Evolutionary conservation across 1,139 yeast species (phyloP).

Genomic region (Kazachstania sp.): DNA sequence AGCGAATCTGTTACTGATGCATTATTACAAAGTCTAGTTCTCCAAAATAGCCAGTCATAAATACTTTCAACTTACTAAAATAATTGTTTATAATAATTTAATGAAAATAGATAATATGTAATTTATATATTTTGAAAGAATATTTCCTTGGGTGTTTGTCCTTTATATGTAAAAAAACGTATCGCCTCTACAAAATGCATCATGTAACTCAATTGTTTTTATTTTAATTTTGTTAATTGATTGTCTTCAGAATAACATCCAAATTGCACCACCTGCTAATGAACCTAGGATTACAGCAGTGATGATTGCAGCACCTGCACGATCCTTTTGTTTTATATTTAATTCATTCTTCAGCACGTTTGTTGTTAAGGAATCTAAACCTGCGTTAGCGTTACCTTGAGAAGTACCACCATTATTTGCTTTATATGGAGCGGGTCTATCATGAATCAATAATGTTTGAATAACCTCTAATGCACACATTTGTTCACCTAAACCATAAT

Average conservation of each 20-base stretch:
- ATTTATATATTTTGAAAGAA: too few species aligned
- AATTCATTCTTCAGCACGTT: slow-evolving; percentile 37
- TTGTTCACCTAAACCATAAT: slow-evolving; percentile 72
- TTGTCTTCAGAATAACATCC: slow-evolving; percentile 50
- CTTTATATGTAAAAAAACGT: too few species aligned
- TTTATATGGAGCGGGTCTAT: slow-evolving; percentile 37
- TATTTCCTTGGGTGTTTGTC: too few species aligned
- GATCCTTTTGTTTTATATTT: slow-evolving; percentile 50
- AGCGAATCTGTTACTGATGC: too few species aligned
- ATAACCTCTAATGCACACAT: slow-evolving; percentile 68
- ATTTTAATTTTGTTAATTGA: not conserved
- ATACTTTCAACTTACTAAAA: too few species aligned
- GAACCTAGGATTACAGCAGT: slow-evolving; percentile 65
- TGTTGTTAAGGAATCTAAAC: slow-evolving; percentile 31
- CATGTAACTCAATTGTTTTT: too few species aligned
- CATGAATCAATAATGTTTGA: slow-evolving; percentile 36
- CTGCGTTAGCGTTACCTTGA: slow-evolving; percentile 38
- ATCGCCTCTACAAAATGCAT: too few species aligned
- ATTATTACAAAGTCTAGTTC: too few species aligned
- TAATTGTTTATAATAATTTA: too few species aligned
- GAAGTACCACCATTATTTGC: slow-evolving; percentile 43
- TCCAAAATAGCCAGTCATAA: too few species aligned
- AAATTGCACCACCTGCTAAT: slow-evolving; percentile 54
- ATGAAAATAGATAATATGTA: too few species aligned
- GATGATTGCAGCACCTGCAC: slow-evolving; percentile 78